A percentile compares a stretch with the other conserved stretches of the same genome.
Evolutionary conservation across 2,329 filamentous ascomycete species (phyloP).

Genomic region (Calonectria pseudoturangicola): DNA sequence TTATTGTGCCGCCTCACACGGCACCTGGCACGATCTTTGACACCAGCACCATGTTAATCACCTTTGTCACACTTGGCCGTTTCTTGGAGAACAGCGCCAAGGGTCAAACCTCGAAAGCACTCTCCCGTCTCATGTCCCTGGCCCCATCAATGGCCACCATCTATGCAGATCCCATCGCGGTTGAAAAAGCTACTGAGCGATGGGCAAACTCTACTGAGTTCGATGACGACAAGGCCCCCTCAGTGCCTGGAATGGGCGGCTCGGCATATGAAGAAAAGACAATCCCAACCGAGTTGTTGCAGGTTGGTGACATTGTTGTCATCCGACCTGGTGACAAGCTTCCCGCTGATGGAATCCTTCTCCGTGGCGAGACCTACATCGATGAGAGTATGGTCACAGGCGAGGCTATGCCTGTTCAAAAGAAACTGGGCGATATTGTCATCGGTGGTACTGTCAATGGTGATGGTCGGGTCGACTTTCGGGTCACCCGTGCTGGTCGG

Average conservation of each 20-base stretch:
- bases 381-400: conserved; percentile 99
- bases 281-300: conserved; percentile 95
- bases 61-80: conserved; percentile 92
- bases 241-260: conserved; percentile 62
- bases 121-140: conserved; percentile 95
- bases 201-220: conserved; percentile 71
- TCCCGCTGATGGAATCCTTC: conserved; percentile 91
- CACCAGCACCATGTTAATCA: conserved; percentile 98
- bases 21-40: conserved; percentile 95
- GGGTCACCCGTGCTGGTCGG: conserved; percentile 92
- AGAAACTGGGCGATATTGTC: conserved; percentile 85
- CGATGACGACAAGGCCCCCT: conserved; percentile 66
- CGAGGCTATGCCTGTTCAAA: conserved; percentile 95
- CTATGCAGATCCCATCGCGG: conserved; percentile 94
- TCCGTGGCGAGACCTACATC: conserved; percentile 92
- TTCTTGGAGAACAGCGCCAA: conserved; percentile 97
- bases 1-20: conserved; percentile 83
- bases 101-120: conserved; percentile 94
- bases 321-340: conserved; percentile 97
- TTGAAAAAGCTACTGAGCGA: conserved; percentile 89
- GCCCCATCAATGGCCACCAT: conserved; percentile 98
- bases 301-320: conserved; percentile 94
- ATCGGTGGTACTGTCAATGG: conserved; percentile 98
- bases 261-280: conserved; percentile 85
- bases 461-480: conserved; percentile 92